Conservation (phyloP, 1,284 basidiomycete genomes). For the Trichosporon asahii region DNA sequence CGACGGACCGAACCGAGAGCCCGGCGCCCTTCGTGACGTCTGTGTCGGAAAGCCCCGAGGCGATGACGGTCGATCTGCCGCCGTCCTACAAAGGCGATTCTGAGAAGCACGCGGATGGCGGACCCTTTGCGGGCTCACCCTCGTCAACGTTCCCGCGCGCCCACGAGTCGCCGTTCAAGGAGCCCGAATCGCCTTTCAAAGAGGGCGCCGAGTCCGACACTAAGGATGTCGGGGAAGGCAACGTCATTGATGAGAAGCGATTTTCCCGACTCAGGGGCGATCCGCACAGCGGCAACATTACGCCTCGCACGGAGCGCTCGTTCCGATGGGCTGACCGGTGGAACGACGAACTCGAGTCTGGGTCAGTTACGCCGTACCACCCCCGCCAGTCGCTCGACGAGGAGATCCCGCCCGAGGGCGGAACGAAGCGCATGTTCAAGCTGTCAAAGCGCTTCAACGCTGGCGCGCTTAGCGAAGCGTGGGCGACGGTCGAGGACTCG, state of each 20-base stretch:
- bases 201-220: neutral
- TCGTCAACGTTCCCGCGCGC: neutral
- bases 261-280: neutral
- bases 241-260: neutral
- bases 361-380: constrained; percentile 17
- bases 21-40: neutral
- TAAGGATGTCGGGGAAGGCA: neutral
- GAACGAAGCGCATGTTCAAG: constrained; percentile 47
- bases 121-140: neutral
- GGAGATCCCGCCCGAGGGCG: constrained; percentile 35
- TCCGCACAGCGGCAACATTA: neutral
- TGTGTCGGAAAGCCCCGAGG: neutral
- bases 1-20: neutral
- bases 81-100: neutral
- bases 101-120: neutral
- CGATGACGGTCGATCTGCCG: neutral
- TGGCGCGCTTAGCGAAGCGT: constrained; percentile 53
- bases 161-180: constrained; percentile 11
- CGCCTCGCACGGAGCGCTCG: constrained; percentile 7
- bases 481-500: constrained; percentile 55
- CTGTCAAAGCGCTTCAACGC: constrained; percentile 52
- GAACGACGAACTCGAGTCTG: constrained; percentile 13
- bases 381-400: constrained; percentile 23
- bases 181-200: constrained; percentile 9
- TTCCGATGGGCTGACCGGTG: constrained; percentile 12